Percentiles rank a stretch among this genome's conserved stretches.
Conservation (phyloP, 139 green algal species). For the Zygnema circumcarinatum region DNA sequence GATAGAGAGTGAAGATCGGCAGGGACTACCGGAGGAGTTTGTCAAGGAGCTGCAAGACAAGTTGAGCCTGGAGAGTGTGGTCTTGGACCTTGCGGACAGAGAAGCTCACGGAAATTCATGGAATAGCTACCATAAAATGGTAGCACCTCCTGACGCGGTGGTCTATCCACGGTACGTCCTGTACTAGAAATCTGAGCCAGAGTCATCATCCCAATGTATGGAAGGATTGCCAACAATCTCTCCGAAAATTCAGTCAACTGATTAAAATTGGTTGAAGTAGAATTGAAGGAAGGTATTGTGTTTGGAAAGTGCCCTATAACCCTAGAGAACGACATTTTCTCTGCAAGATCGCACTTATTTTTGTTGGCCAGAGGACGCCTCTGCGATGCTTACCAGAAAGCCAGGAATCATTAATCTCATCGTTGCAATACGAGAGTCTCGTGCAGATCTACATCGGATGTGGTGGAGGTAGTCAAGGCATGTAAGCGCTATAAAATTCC, state of each 20-base stretch:
- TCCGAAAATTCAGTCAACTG: no score
- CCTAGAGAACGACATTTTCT: not conserved
- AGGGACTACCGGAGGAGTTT: not conserved
- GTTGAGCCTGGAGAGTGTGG: constrained; percentile 28
- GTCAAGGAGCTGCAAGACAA: constrained; percentile 3
- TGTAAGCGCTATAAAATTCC: constrained; percentile 29
- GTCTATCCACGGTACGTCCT: constrained; percentile 38
- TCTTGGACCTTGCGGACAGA: constrained; percentile 20
- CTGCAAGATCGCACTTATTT: not conserved
- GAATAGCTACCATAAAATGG: constrained; percentile 49
- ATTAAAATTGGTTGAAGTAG: not conserved
- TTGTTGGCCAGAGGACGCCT: no score
- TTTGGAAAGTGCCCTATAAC: not conserved
- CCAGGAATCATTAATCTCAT: not conserved
- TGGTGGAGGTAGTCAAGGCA: constrained; percentile 48
- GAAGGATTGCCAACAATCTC: no score
- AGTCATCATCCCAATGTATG: not conserved
- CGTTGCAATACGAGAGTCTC: no score
- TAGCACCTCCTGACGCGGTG: constrained; percentile 22
- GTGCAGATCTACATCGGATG: constrained; percentile 47
- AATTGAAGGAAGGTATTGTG: not conserved
- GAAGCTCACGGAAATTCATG: constrained; percentile 45
- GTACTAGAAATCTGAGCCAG: no score
- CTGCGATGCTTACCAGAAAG: no score
- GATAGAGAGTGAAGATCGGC: not conserved